These are phyloP conservation scores for Aspergillus saccharolyticus DNA, from an alignment of 495 filamentous ascomycete genomes.

Conservation along the genomic window DNA sequence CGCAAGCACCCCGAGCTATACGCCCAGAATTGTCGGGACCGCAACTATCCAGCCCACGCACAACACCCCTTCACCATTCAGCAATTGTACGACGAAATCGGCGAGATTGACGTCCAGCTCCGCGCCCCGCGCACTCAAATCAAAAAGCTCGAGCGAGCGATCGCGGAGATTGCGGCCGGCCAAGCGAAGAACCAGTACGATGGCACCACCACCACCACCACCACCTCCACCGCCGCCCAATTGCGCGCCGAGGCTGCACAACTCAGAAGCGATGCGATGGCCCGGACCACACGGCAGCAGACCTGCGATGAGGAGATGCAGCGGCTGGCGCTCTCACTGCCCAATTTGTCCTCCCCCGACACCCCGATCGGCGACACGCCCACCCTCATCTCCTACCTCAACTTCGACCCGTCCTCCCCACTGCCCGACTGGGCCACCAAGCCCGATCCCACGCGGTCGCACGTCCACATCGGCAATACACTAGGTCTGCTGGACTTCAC, in stretches of 20 bases:
- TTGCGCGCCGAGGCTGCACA: constrained; percentile 59
- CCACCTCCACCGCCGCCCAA: constrained; percentile 14
- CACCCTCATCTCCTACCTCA: constrained; percentile 62
- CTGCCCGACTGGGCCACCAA: constrained; percentile 37
- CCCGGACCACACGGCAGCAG: constrained; percentile 56
- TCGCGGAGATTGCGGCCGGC: constrained; percentile 29
- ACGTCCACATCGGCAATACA: constrained; percentile 77
- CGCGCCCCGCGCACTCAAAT: constrained; percentile 33
- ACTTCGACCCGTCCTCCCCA: constrained; percentile 58
- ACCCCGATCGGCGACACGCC: constrained; percentile 68
- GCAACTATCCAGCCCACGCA: constrained; percentile 72
- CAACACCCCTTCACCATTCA: constrained; percentile 65
- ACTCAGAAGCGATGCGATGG: constrained; percentile 61
- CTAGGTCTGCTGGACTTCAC: constrained; percentile 83
- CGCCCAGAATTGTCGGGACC: constrained; percentile 71
- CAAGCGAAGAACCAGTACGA: not conserved
- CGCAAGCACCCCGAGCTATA: constrained; percentile 74
- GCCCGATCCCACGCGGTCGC: constrained; percentile 53
- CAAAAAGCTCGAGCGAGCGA: constrained; percentile 39
- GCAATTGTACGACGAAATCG: constrained; percentile 61
- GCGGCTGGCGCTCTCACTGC: constrained; percentile 69
- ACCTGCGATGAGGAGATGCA: constrained; percentile 62
- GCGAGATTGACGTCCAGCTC: constrained; percentile 40
- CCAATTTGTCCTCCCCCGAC: constrained; percentile 73
- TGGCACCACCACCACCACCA: constrained; percentile 9